Base-by-base conservation (phyloP, 768 basidiomycete species). In the Naganishia vishniacii region DNA sequence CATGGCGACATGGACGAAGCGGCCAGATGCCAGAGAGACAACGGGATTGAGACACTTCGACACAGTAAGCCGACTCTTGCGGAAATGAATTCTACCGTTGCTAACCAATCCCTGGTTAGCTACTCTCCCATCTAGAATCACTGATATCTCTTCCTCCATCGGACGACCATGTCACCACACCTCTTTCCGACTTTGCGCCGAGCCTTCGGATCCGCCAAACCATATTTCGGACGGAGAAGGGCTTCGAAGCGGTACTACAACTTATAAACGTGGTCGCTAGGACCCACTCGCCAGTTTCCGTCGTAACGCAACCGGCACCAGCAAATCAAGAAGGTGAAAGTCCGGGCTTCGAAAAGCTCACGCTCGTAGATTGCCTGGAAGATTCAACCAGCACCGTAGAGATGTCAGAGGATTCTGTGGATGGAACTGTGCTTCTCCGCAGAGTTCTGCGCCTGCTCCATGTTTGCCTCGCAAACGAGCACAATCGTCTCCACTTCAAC, bases 201-300 rank as follows among this genome's bases (percentile, higher is more conserved):
- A 56, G 20, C 40, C 53, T 56, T 41, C 53, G 53, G 11, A 56
- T 56, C 6, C 53, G 53, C 20, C 53, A 56, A 56, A 56, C 53
- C 16, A 56, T 56, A 11, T 56, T 56, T 16, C 5, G 53, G 15
- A 56, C 37, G 20, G 37, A 56, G 26, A 37, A 20, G 16, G 53
- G 53, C 6, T 56, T 56, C 34, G 53, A 56, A 40, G 18, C 23
- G 20, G 16, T 16, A 13, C 37, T 56, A 13, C 20, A 41, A 4
- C 28, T 40, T 20, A 23, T 26, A 9, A 32, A 41, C 4, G n/a
- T 23, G n/a, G 12, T 56, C 32, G n/a, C 53, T 5, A 23, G 25
- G 23, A 25, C 40, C 3, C 23, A 40, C 5, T n/a, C 42, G n/a
- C 16, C 37, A n/a, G 6, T 20, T 5, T 8, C 42, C 13, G 11